Percentiles rank a stretch among this genome's conserved stretches.
Evolutionary conservation across 2,329 filamentous ascomycete genomes (phyloP).

Genomic region (Scolecobasidium constrictum): DNA sequence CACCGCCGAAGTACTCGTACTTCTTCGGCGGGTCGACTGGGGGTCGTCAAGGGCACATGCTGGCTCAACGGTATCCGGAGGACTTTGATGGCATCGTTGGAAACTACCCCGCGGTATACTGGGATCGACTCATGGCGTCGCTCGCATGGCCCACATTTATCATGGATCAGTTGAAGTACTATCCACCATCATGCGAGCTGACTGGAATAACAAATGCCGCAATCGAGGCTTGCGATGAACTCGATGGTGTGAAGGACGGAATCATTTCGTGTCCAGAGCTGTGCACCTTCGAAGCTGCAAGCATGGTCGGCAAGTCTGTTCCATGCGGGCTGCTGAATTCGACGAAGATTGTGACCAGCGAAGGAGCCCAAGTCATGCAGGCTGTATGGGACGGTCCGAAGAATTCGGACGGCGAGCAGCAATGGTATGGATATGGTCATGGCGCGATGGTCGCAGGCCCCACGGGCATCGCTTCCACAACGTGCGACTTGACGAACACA

Average conservation of each 20-base stretch:
- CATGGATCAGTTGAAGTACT: background rate
- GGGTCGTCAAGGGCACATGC: background rate
- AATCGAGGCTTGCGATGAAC: constrained; percentile 2
- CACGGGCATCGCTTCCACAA: background rate
- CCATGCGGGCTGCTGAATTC: background rate
- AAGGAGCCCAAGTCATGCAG: background rate
- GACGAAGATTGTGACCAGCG: background rate
- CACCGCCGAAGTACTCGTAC: background rate
- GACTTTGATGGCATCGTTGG: constrained; percentile 3
- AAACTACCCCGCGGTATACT: background rate
- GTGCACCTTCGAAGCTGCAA: constrained; percentile 1
- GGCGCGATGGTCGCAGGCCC: too few species aligned
- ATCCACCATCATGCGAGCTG: background rate
- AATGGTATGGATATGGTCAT: background rate
- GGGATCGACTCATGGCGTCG: too few species aligned
- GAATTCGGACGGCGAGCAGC: background rate
- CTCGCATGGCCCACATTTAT: background rate
- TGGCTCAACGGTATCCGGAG: constrained; percentile 1
- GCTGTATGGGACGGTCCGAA: background rate
- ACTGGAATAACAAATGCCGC: background rate
- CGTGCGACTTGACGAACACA: background rate
- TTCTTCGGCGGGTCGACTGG: constrained; percentile 1
- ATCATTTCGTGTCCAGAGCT: constrained; percentile 1
- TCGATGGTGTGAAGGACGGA: constrained; percentile 7
- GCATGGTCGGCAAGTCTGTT: background rate